Evolutionary conservation across 345 rosid genomes (phyloP).

Genomic region (Raphanus raphanistrum): DNA sequence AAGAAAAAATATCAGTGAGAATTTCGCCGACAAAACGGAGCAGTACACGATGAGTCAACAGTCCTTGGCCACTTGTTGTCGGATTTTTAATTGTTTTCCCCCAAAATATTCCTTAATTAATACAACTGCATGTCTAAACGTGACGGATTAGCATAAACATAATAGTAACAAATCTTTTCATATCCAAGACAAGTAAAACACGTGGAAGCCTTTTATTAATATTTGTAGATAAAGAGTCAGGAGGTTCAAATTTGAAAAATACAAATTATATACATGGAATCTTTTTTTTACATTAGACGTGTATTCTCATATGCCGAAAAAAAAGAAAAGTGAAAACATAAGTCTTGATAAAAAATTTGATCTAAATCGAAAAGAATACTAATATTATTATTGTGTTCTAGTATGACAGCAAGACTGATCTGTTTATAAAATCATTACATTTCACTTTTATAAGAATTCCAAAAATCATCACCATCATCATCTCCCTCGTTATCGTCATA

Average conservation of each 20-base stretch:
- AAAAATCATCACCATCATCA: slow-evolving; percentile 14
- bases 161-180: no score
- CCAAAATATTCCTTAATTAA: neutral
- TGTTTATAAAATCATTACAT: slow-evolving; percentile 8
- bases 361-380: neutral
- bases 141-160: no score
- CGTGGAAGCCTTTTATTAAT: no score
- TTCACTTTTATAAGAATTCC: slow-evolving; percentile 27
- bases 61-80: slow-evolving; percentile 33
- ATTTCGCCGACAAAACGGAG: slow-evolving; percentile 45
- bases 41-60: slow-evolving; percentile 39
- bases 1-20: slow-evolving; percentile 20
- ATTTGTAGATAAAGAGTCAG: no score
- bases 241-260: no score
- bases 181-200: no score
- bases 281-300: no score
- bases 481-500: slow-evolving; percentile 26
- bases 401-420: neutral
- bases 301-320: no score
- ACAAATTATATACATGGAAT: no score
- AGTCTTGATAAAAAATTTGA: neutral
- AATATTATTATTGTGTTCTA: neutral
- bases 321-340: neutral
- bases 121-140: no score
- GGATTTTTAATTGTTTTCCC: slow-evolving; percentile 9